A percentile compares a stretch with the other conserved stretches of the same genome.
phyloP scores from a whole-genome alignment of 179 eudicot species.

The Drosera spatulata region DNA sequence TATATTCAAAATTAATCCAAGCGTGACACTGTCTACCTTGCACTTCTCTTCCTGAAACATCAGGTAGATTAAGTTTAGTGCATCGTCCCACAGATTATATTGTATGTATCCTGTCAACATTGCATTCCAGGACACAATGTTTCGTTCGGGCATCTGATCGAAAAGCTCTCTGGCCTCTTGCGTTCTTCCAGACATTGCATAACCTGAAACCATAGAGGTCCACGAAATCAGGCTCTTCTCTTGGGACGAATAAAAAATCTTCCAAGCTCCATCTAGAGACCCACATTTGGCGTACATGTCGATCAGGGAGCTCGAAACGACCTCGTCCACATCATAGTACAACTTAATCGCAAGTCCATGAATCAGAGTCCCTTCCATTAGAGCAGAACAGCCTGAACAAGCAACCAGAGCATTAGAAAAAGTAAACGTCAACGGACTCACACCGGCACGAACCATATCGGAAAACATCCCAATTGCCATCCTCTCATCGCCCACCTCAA shows the following conservation, averaged over 20 bases:
- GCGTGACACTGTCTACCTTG: slow-evolving; percentile 33
- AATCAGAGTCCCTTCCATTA: slow-evolving; percentile 47
- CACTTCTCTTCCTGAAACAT: slow-evolving; percentile 19
- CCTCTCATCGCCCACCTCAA: slow-evolving; percentile 31
- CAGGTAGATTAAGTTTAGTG: slow-evolving; percentile 34
- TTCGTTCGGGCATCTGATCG: slow-evolving; percentile 54
- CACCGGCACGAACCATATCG: slow-evolving; percentile 22
- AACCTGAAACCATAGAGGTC: slow-evolving; percentile 62
- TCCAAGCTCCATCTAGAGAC: slow-evolving; percentile 38
- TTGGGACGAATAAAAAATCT: slow-evolving; percentile 24
- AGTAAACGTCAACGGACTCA: slow-evolving; percentile 34
- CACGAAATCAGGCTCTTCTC: slow-evolving; percentile 34
- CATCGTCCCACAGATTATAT: slow-evolving; percentile 45
- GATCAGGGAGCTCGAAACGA: slow-evolving; percentile 41
- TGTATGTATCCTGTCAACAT: slow-evolving; percentile 60
- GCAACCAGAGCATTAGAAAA: slow-evolving; percentile 56
- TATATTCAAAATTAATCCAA: slow-evolving; percentile 44
- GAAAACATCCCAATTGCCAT: slow-evolving; percentile 44
- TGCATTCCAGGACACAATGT: slow-evolving; percentile 61
- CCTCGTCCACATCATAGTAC: slow-evolving; percentile 28
- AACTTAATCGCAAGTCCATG: slow-evolving; percentile 44
- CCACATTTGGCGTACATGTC: slow-evolving; percentile 55
- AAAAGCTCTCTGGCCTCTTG: slow-evolving; percentile 55
- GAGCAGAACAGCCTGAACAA: slow-evolving; percentile 36
- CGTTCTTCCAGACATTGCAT: slow-evolving; percentile 34